Evolutionary conservation across 73 alveolate genomes (phyloP), one percentile per base, ranked within the genome.

Genomic region (Paramecium octaurelia): DNA sequence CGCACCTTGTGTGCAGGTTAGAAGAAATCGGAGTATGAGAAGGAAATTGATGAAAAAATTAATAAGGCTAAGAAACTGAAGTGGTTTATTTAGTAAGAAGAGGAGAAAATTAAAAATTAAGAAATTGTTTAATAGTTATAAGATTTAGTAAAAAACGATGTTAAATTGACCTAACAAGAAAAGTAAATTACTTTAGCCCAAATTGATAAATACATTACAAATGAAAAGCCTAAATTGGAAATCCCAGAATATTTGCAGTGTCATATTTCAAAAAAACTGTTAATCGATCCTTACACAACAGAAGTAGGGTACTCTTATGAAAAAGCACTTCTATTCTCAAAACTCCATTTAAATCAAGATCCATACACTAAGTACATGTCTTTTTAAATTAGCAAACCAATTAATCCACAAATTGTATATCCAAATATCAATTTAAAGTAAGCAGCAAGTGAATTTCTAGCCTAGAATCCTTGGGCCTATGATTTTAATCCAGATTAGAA

Each of bases 401-500:
- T 80, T 6, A 48, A 80, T 80, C 76, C 75, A 10, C 8, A 80
- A 48, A 42, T 43, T 16, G 23, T 80, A 44, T 80, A 42, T 80
- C 38, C 46, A 1, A 80, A 80, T 80, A 44, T 80, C 20, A 80
- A 80, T 80, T 48, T 80, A 42, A 80, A 80, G 29, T 24, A 80
- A 24, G 91, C 91, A 42, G 70, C 76, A 4, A 42, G 57, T 43
- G 91, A 80, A 2, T 80, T 80, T 80, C 23, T 80, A 80, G 43
- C 70, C 8, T 10, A 46, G 57, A 80, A 80, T 46, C 91, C 91
- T 24, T 80, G 91, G 91, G 91, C 91, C 18, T 80, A 80, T 80
- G 87, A 73, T 35, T 73, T 27, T 27, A 64, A 34, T 64, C 31
- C 23, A 27, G 12, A 64, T 64, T 64, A 64, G 48, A 64, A 12